A percentile compares a stretch with the other conserved stretches of the same genome.
phyloP scores from a whole-genome alignment of 768 basidiomycete species.

The Phylloporus rhodoxanthus region DNA sequence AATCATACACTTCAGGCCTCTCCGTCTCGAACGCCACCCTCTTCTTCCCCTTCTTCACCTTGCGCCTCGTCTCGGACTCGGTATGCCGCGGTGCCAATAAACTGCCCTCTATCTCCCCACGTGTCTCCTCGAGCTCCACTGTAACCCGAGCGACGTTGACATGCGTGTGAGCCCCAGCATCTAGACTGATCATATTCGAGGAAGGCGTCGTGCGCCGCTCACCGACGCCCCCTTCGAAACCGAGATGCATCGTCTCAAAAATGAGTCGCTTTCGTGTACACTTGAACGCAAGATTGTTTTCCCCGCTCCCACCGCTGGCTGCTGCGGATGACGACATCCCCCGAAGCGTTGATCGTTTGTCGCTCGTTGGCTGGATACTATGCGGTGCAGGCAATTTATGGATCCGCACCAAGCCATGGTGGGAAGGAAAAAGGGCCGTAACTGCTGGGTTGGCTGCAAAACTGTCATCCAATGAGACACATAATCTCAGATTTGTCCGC shows the following conservation, averaged over 20 bases:
- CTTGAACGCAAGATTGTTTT: conserved; percentile 95
- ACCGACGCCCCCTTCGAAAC: conserved; percentile 77
- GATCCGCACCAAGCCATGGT: conserved; percentile 81
- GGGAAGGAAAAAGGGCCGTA: conserved; percentile 65
- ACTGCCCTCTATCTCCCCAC: conserved; percentile 1
- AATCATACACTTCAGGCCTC: conserved; percentile 68
- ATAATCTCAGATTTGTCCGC: conserved; percentile 21
- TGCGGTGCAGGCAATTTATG: conserved; percentile 71
- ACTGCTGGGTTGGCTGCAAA: conserved; percentile 70
- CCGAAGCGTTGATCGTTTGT: conserved; percentile 77
- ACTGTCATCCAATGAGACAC: conserved; percentile 7
- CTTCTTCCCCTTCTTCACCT: conserved; percentile 44
- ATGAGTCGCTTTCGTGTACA: conserved; percentile 82
- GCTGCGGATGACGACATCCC: conserved; percentile 59
- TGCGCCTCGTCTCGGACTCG: too few relatives aligned
- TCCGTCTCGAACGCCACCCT: conserved; percentile 65
- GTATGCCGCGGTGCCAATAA: too few relatives aligned
- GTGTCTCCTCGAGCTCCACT: conserved; percentile 39
- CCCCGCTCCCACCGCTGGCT: conserved; percentile 62
- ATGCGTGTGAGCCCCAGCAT: conserved; percentile 19
- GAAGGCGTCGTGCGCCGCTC: conserved; percentile 64
- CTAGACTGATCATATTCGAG: conserved; percentile 19
- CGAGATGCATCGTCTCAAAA: conserved; percentile 87
- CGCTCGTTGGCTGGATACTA: conserved; percentile 70
- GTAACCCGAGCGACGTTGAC: conserved; percentile 34